Evolutionary conservation across 495 filamentous ascomycete genomes (phyloP).

Genomic region (Neurospora sp.): DNA sequence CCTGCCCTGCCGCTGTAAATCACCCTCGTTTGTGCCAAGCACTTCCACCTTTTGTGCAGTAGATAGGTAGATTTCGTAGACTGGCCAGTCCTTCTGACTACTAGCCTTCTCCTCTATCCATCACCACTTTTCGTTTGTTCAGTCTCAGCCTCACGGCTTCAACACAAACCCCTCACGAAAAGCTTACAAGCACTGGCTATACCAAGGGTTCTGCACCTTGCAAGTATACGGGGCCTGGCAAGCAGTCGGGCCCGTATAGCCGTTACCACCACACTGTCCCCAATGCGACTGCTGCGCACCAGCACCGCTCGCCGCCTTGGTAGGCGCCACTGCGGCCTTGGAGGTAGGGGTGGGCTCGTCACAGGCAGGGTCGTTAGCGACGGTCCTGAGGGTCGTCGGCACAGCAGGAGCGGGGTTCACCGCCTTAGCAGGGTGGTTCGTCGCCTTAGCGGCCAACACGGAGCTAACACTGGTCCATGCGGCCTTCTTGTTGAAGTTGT

Average conservation of each 20-base stretch:
- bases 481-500: slow-evolving; percentile 41
- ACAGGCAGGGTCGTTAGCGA: not conserved
- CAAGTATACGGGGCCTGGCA: slow-evolving; percentile 35
- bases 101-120: not conserved
- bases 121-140: too few species aligned
- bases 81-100: not conserved
- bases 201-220: slow-evolving; percentile 27
- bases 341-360: not conserved
- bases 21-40: too few species aligned
- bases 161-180: not conserved
- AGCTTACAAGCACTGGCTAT: slow-evolving; percentile 31
- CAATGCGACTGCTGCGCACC: slow-evolving; percentile 17
- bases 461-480: slow-evolving; percentile 37
- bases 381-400: slow-evolving; percentile 15
- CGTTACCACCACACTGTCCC: slow-evolving; percentile 34
- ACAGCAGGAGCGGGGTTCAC: not conserved
- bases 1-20: too few species aligned
- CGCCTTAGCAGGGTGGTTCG: slow-evolving; percentile 1
- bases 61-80: not conserved
- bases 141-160: not conserved
- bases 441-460: slow-evolving; percentile 24
- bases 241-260: slow-evolving; percentile 28
- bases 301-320: slow-evolving; percentile 5
- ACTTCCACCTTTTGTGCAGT: too few species aligned
- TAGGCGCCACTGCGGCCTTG: not conserved